These are phyloP conservation scores for Exobasidium cylindrosporum DNA, from an alignment of 1,284 basidiomycete species.

Conservation along the genomic window DNA sequence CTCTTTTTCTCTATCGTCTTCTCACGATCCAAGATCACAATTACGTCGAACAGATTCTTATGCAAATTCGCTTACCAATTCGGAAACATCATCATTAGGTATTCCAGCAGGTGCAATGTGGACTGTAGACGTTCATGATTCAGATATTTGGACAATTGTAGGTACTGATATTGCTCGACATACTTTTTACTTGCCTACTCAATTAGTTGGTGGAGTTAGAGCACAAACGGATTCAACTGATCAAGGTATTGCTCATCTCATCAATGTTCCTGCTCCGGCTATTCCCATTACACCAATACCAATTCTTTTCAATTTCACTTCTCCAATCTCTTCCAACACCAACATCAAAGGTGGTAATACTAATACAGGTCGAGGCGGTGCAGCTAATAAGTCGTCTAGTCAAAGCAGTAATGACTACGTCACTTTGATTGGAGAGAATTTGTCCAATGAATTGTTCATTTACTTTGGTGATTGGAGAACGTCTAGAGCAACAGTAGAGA, in stretches of 20 bases:
- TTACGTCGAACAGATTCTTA: slow-evolving; percentile 31
- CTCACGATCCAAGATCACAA: background rate
- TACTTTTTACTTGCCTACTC: slow-evolving; percentile 56
- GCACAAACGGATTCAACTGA: slow-evolving; percentile 21
- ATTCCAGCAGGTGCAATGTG: slow-evolving; percentile 23
- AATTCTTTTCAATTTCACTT: slow-evolving; percentile 71
- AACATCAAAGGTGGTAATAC: slow-evolving; percentile 56
- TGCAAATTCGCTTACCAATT: slow-evolving; percentile 25
- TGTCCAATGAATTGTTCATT: slow-evolving; percentile 75
- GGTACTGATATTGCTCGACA: slow-evolving; percentile 63
- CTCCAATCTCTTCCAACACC: slow-evolving; percentile 30
- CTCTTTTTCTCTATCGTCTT: background rate
- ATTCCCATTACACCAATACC: slow-evolving; percentile 44
- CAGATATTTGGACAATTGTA: slow-evolving; percentile 88
- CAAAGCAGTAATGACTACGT: slow-evolving; percentile 60
- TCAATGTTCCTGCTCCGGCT: slow-evolving; percentile 57
- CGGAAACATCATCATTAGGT: slow-evolving; percentile 36
- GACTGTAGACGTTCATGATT: slow-evolving; percentile 50
- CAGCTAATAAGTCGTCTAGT: slow-evolving; percentile 64
- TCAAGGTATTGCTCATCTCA: slow-evolving; percentile 34
- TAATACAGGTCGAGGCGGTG: slow-evolving; percentile 63
- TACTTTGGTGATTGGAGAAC: slow-evolving; percentile 87
- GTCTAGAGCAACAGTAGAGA: slow-evolving; percentile 79
- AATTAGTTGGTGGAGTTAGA: slow-evolving; percentile 30
- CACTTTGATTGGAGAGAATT: slow-evolving; percentile 84